Base-by-base conservation (phyloP, 1,284 basidiomycete species). In the Cystobasidium pallidum region DNA sequence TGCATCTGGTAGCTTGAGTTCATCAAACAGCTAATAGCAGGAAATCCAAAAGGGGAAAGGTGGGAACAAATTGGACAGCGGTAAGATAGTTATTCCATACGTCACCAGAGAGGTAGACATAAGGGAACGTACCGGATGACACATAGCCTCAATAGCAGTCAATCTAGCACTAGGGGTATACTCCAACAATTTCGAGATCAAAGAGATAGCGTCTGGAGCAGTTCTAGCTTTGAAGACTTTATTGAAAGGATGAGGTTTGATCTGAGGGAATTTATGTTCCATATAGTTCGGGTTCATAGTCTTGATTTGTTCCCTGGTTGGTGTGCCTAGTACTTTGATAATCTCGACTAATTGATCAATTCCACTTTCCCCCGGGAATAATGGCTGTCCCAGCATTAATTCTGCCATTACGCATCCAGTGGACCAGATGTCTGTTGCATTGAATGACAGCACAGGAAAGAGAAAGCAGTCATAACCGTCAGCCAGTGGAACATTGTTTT, bases 191-290 rank as follows among this genome's bases (percentile, higher is more conserved):
- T 92, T 93, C 41, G 91, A 89, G 75, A 99, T 96, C 74, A 99
- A 84, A 79, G 96, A 91, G 83, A 99, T 98, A 73, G 95, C 92
- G 82, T 98, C 95, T 45, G 91, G 88, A 13, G 94, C 88, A 26
- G 95, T 99, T 79, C 95, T 91, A 58, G 95, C 94, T 78, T 95
- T 89, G 89, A 99, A 99, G 72, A 99, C 96, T 87, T 94, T 94
- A 79, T 89, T 90, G 85, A 94, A 94, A 0, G 92, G 92, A 81
- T 96, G 92, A 45, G 94, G 93, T 82, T 96, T 95, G 85, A 99
- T 99, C 83, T 99, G 95, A 8, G 95, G 95, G 86, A 99, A 99
- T 83, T 98, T 98, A 88, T 99, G 95, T 82, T 99, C 96, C 96
- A 99, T 99, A 84, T 99, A 99, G 81, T 86, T 82, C 63, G 96